A percentile compares a stretch with the other conserved stretches of the same genome.
These are phyloP conservation scores for Chytriomyces sp. DNA, from an alignment of 192 early-diverging fungal species.

Conservation along the genomic window DNA sequence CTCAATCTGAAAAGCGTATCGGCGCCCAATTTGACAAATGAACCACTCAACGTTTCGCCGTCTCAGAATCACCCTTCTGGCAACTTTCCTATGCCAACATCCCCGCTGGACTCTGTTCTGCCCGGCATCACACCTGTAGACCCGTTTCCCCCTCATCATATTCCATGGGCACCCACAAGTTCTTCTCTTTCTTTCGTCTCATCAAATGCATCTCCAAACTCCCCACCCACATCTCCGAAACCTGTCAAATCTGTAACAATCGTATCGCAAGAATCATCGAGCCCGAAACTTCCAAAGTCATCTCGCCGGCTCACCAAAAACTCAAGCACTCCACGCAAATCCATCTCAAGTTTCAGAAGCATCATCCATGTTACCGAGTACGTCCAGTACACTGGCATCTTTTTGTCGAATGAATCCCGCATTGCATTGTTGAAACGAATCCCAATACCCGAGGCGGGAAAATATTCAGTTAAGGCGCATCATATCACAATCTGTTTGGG, in stretches of 20 bases:
- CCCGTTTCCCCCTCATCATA: not conserved
- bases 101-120: not conserved
- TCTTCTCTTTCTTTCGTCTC: not conserved
- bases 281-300: too few relatives aligned
- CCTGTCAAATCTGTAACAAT: not conserved
- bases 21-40: not conserved
- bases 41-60: not conserved
- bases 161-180: too few relatives aligned
- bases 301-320: too few relatives aligned
- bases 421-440: slow-evolving; percentile 18
- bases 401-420: slow-evolving; percentile 30
- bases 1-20: not conserved
- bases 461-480: slow-evolving; percentile 31
- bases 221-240: not conserved
- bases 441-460: slow-evolving; percentile 24
- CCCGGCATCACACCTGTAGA: not conserved
- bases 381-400: slow-evolving; percentile 46
- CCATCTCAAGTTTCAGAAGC: slow-evolving; percentile 44
- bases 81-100: not conserved
- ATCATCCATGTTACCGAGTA: slow-evolving; percentile 43
- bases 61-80: not conserved
- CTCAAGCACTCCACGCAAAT: slow-evolving; percentile 12
- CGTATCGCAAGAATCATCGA: not conserved
- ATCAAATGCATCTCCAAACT: not conserved
- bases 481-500: slow-evolving; percentile 52